Conservation (phyloP, 2,329 filamentous ascomycete genomes). For the Fusarium chlamydosporum region DNA sequence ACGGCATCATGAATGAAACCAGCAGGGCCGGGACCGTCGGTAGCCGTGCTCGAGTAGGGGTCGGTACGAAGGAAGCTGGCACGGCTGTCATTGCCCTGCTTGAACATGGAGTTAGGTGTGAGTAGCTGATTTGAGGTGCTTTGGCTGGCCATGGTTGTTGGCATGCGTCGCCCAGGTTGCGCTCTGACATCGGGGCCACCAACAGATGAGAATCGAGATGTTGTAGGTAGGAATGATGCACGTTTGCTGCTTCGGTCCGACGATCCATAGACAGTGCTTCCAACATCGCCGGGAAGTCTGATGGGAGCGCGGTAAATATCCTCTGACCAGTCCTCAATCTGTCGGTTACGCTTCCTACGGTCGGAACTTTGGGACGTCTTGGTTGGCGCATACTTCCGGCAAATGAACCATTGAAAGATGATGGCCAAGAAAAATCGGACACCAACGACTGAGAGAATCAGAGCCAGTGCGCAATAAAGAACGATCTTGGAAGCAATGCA, state of each 20-base stretch:
- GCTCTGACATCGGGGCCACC: slow-evolving; percentile 78
- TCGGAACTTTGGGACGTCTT: slow-evolving; percentile 88
- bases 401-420: slow-evolving; percentile 96
- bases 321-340: slow-evolving; percentile 98
- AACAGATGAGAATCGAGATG: slow-evolving; percentile 92
- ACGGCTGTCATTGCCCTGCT: slow-evolving; percentile 72
- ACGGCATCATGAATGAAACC: slow-evolving; percentile 98
- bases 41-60: slow-evolving; percentile 66
- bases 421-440: slow-evolving; percentile 91
- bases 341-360: slow-evolving; percentile 85
- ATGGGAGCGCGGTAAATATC: slow-evolving; percentile 95
- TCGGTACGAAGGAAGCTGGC: slow-evolving; percentile 75
- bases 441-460: slow-evolving; percentile 90
- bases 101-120: slow-evolving; percentile 80
- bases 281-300: slow-evolving; percentile 81
- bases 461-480: slow-evolving; percentile 89
- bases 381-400: slow-evolving; percentile 83
- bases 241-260: slow-evolving; percentile 83
- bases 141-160: slow-evolving; percentile 97
- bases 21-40: slow-evolving; percentile 82
- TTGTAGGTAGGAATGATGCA: slow-evolving; percentile 90
- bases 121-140: slow-evolving; percentile 79
- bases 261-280: slow-evolving; percentile 71
- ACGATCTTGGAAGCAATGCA: slow-evolving; percentile 98
- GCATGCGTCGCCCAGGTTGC: slow-evolving; percentile 66